A percentile compares a stretch with the other conserved stretches of the same genome.
These are phyloP conservation scores for Citeromyces hawaiiensis DNA, from an alignment of 1,139 yeast species.

Conservation along the genomic window DNA sequence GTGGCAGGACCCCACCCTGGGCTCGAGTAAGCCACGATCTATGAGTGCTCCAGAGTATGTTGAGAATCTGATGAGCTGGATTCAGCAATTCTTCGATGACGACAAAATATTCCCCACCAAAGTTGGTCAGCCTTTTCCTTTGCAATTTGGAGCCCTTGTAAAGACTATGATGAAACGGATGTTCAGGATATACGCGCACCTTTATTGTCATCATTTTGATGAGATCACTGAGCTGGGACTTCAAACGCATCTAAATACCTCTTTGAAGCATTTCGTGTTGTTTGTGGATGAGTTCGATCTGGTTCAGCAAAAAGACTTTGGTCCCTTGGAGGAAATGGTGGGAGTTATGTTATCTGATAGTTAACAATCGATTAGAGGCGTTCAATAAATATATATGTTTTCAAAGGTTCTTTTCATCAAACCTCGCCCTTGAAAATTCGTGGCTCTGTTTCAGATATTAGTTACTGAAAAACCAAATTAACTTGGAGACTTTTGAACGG, in stretches of 20 bases:
- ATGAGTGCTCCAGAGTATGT: constrained; percentile 92
- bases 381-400: no score
- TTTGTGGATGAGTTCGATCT: constrained; percentile 76
- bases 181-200: constrained; percentile 95
- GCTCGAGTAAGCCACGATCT: constrained; percentile 15
- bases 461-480: no score
- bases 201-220: constrained; percentile 94
- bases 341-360: constrained; percentile 40
- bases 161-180: constrained; percentile 81
- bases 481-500: no score
- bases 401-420: not conserved
- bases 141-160: constrained; percentile 60
- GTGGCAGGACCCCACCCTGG: constrained; percentile 69
- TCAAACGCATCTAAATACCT: constrained; percentile 86
- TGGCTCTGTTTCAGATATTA: no score
- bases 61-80: constrained; percentile 89
- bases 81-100: constrained; percentile 79
- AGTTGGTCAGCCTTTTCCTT: constrained; percentile 66
- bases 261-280: constrained; percentile 85
- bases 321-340: constrained; percentile 83
- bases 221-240: constrained; percentile 85
- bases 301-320: constrained; percentile 70
- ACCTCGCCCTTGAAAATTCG: no score
- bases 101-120: constrained; percentile 84
- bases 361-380: constrained; percentile 6